These are phyloP conservation scores for Fusarium sp. DNA, from an alignment of 2,329 filamentous ascomycete genomes.

Conservation along the genomic window DNA sequence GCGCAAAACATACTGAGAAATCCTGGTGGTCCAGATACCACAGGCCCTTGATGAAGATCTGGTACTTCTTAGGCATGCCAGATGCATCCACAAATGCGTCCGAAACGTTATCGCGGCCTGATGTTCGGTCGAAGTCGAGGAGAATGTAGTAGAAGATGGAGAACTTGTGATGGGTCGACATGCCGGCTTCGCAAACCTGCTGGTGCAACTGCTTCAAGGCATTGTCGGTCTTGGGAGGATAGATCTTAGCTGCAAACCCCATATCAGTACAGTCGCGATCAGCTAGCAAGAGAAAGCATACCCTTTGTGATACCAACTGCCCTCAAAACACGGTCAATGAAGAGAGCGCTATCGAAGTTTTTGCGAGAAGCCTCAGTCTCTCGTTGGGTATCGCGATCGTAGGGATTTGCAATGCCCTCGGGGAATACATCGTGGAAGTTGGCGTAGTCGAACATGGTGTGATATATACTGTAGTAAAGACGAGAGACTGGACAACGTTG, in stretches of 20 bases:
- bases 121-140: conserved; percentile 75
- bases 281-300: conserved; percentile 51
- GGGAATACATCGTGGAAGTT: conserved; percentile 78
- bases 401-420: conserved; percentile 69
- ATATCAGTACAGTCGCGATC: conserved; percentile 1
- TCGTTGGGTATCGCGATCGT: conserved; percentile 71
- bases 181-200: conserved; percentile 73
- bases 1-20: conserved; percentile 65
- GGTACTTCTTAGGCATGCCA: conserved; percentile 80
- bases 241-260: conserved; percentile 68
- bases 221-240: conserved; percentile 79
- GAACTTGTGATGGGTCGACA: conserved; percentile 81
- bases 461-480: background rate
- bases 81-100: conserved; percentile 71
- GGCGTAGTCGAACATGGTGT: conserved; percentile 72
- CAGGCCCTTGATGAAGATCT: conserved; percentile 83
- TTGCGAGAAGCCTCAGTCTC: conserved; percentile 77
- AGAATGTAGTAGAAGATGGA: conserved; percentile 87
- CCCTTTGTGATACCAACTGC: conserved; percentile 78
- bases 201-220: conserved; percentile 78
- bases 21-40: conserved; percentile 83
- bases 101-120: conserved; percentile 64
- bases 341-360: conserved; percentile 76
- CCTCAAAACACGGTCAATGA: conserved; percentile 82
- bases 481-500: background rate